Conservation (phyloP, 164 flowering plant genomes). For the Stephania japonica region DNA sequence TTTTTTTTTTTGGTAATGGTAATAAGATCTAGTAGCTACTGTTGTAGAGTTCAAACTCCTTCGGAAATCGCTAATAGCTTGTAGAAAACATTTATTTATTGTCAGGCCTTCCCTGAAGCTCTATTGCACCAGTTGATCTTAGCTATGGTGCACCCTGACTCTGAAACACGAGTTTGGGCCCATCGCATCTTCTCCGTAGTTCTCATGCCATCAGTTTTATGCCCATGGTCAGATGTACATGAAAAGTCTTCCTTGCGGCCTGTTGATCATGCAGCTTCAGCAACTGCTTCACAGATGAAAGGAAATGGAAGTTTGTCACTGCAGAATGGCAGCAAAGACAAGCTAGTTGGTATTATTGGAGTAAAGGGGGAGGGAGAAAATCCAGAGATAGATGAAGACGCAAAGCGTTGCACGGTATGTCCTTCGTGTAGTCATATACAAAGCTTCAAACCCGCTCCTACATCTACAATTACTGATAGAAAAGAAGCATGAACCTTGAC, state of each 20-base stretch:
- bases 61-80: not conserved
- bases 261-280: constrained; percentile 19
- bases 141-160: constrained; percentile 81
- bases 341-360: constrained; percentile 17
- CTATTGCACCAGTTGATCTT: constrained; percentile 76
- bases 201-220: constrained; percentile 55
- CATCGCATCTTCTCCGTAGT: constrained; percentile 61
- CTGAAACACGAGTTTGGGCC: constrained; percentile 72
- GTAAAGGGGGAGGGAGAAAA: constrained; percentile 19
- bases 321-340: constrained; percentile 20
- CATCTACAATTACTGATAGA: constrained; percentile 28
- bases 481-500: constrained; percentile 36
- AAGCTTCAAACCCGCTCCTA: constrained; percentile 31
- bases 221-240: constrained; percentile 30
- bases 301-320: constrained; percentile 24
- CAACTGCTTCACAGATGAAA: constrained; percentile 16
- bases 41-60: not conserved
- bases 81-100: constrained; percentile 13
- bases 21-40: not conserved
- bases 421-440: constrained; percentile 21
- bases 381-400: constrained; percentile 20
- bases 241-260: constrained; percentile 21
- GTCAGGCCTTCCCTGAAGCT: constrained; percentile 89
- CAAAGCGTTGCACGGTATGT: constrained; percentile 13
- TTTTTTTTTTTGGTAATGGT: not conserved